These are phyloP conservation scores for Draba incana DNA, from an alignment of 345 rosid species.

Conservation along the genomic window DNA sequence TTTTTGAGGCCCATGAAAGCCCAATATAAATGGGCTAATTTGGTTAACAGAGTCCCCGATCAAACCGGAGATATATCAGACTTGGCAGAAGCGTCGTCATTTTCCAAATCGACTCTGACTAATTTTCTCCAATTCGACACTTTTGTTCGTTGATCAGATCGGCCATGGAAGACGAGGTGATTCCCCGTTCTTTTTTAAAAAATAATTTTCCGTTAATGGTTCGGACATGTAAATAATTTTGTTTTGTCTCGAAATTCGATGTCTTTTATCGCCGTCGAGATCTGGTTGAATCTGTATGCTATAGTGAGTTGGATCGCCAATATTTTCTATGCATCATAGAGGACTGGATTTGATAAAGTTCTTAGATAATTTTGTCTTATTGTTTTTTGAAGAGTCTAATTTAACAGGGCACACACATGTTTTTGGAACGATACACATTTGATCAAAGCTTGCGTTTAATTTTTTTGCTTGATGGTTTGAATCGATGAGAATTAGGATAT, in stretches of 20 bases:
- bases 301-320: neutral
- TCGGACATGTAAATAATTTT: neutral
- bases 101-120: neutral
- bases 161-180: constrained; percentile 57
- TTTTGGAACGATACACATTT: too few species aligned
- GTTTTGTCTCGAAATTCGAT: neutral
- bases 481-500: too few species aligned
- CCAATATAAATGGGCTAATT: constrained; percentile 12
- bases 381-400: too few species aligned
- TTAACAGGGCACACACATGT: too few species aligned
- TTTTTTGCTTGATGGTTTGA: neutral
- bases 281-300: neutral
- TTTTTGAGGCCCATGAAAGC: neutral
- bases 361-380: too few species aligned
- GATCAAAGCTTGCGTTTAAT: neutral
- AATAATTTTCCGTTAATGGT: neutral
- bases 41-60: neutral
- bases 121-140: neutral
- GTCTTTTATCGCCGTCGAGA: neutral
- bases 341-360: neutral
- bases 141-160: constrained; percentile 38
- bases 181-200: neutral
- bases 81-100: neutral
- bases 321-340: neutral
- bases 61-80: constrained; percentile 1